A percentile compares a stretch with the other conserved stretches of the same genome.
phyloP scores from a whole-genome alignment of 148 eudicot genomes.

The Diospyros kaki region DNA sequence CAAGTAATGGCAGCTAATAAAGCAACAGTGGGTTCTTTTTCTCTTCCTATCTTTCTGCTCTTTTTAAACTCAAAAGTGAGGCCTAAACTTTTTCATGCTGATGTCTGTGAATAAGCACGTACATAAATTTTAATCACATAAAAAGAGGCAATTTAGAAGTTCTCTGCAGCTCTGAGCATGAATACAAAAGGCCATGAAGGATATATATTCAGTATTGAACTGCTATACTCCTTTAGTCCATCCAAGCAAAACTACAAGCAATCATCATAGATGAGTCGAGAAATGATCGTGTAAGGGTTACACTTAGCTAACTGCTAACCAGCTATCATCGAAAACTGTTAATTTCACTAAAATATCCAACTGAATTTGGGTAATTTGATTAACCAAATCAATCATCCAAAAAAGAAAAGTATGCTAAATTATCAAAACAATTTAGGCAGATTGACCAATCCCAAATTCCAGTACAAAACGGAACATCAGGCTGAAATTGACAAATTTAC shows the following conservation, averaged over 20 bases:
- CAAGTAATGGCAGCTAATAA: not conserved
- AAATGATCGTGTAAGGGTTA: not conserved
- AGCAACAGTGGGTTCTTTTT: not conserved
- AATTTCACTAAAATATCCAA: no score
- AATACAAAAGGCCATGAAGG: not conserved
- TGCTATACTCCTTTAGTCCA: not conserved
- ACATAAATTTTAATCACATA: not conserved
- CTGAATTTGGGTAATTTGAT: no score
- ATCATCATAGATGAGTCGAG: not conserved
- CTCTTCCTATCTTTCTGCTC: no score
- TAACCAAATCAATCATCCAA: not conserved
- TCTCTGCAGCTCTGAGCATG: not conserved
- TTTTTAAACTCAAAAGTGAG: not conserved
- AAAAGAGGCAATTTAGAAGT: not conserved
- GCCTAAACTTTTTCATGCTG: not conserved
- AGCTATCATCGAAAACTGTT: no score
- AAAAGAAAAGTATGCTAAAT: not conserved
- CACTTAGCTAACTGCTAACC: not conserved
- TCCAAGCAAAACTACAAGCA: not conserved
- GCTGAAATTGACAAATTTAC: not conserved
- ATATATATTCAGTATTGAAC: no score
- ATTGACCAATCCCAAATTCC: not conserved
- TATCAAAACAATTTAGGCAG: slow-evolving; percentile 3
- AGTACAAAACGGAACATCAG: not conserved
- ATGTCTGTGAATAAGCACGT: not conserved